A percentile compares a stretch with the other conserved stretches of the same genome.
These are phyloP conservation scores for Xylaria sp. DNA, from an alignment of 2,329 filamentous ascomycete species.

Conservation along the genomic window DNA sequence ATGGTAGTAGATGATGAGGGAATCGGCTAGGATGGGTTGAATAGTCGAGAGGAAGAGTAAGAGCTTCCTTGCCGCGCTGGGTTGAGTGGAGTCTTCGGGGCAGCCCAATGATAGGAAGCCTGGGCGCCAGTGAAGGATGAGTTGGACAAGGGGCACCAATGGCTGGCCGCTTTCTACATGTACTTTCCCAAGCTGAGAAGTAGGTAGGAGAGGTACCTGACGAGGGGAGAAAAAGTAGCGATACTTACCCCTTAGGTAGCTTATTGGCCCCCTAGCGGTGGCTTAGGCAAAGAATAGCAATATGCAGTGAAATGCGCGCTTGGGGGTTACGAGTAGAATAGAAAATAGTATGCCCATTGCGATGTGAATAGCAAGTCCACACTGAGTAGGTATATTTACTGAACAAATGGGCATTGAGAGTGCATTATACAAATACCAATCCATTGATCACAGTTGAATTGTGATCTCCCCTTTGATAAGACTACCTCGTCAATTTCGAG, in stretches of 20 bases:
- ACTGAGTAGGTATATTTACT: no score
- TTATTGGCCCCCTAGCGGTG: not conserved
- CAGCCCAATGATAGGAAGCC: slow-evolving; percentile 37
- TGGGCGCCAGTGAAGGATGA: slow-evolving; percentile 40
- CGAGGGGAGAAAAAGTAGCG: not conserved
- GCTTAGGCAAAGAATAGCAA: slow-evolving; percentile 5
- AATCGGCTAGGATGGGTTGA: slow-evolving; percentile 14
- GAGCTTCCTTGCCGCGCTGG: slow-evolving; percentile 31
- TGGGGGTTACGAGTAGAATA: not conserved
- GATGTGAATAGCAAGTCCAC: not conserved
- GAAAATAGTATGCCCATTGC: not conserved
- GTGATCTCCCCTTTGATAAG: not conserved
- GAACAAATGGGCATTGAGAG: no score
- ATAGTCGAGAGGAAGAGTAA: slow-evolving; percentile 17
- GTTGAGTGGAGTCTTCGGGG: slow-evolving; percentile 21
- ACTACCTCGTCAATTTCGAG: not conserved
- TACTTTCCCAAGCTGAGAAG: slow-evolving; percentile 5
- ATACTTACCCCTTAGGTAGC: not conserved
- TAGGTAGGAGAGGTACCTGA: not conserved
- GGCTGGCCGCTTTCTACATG: not conserved
- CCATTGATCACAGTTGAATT: not conserved
- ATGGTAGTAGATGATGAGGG: slow-evolving; percentile 18
- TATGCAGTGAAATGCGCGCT: not conserved
- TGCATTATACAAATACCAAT: no score
- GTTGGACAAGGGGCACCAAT: slow-evolving; percentile 15